Evolutionary conservation across 2,329 filamentous ascomycete species (phyloP).

Genomic region (Arthrobotrys conoides): DNA sequence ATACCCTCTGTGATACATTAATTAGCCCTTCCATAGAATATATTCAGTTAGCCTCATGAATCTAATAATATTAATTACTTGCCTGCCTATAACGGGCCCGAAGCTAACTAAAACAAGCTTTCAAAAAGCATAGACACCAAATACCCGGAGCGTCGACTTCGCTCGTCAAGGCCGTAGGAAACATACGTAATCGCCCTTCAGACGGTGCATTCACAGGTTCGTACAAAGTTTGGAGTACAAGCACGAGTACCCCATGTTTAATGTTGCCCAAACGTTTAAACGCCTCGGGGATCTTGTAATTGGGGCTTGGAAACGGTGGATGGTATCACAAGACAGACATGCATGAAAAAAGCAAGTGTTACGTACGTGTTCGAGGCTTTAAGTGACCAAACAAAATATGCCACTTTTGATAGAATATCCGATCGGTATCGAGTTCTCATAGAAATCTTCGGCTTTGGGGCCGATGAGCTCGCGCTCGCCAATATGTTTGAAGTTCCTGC

Average conservation of each 20-base stretch:
- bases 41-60: neutral
- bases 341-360: neutral
- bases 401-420: too few species aligned
- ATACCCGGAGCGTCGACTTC: neutral
- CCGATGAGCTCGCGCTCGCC: neutral
- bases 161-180: neutral
- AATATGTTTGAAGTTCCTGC: neutral
- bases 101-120: neutral
- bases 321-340: neutral
- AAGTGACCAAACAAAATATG: neutral
- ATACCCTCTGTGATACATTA: too few species aligned
- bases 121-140: neutral
- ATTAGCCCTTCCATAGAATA: neutral
- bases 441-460: neutral
- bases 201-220: neutral
- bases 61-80: neutral
- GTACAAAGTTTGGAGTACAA: neutral
- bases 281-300: neutral
- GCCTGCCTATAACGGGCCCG: constrained; percentile 1
- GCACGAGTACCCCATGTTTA: neutral
- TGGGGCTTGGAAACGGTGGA: neutral
- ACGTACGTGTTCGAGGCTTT: too few species aligned
- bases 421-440: neutral
- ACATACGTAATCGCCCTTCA: constrained; percentile 9
- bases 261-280: neutral